These are phyloP conservation scores for Leccinum longicurvipes DNA, from an alignment of 768 basidiomycete species.

Conservation along the genomic window DNA sequence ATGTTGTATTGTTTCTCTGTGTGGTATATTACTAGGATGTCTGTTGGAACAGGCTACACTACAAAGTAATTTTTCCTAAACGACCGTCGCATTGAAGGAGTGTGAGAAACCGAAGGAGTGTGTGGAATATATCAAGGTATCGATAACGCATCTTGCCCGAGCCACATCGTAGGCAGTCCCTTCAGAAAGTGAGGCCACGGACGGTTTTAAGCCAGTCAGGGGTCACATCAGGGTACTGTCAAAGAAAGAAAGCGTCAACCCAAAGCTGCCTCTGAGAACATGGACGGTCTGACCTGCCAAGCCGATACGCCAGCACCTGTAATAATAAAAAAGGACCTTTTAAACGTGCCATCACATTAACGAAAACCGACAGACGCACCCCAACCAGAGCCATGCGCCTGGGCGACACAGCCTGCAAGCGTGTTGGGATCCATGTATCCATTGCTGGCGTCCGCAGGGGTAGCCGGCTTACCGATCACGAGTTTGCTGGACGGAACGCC, in stretches of 20 bases:
- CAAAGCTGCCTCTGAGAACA: background rate
- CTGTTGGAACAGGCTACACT: too few species aligned
- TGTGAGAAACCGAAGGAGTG: too few species aligned
- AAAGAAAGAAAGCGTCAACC: background rate
- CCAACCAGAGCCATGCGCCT: conserved; percentile 38
- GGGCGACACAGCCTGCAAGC: conserved; percentile 54
- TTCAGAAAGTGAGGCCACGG: background rate
- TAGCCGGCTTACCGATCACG: conserved; percentile 72
- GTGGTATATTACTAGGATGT: too few species aligned
- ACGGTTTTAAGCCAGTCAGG: conserved; percentile 34
- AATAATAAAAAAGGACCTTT: background rate
- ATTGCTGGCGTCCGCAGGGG: conserved; percentile 46
- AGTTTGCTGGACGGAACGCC: conserved; percentile 65
- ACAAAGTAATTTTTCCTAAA: too few species aligned
- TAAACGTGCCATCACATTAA: background rate
- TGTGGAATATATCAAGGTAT: too few species aligned
- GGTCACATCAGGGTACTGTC: conserved; percentile 36
- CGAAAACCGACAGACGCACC: background rate
- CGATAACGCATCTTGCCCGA: too few species aligned
- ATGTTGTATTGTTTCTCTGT: too few species aligned
- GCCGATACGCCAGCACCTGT: conserved; percentile 37
- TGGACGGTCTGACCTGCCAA: conserved; percentile 26
- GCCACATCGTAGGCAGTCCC: too few species aligned
- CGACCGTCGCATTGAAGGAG: too few species aligned
- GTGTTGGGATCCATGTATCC: conserved; percentile 53